These are phyloP conservation scores for Viola pubescens DNA, from an alignment of 441 rosid genomes.

Conservation along the genomic window DNA sequence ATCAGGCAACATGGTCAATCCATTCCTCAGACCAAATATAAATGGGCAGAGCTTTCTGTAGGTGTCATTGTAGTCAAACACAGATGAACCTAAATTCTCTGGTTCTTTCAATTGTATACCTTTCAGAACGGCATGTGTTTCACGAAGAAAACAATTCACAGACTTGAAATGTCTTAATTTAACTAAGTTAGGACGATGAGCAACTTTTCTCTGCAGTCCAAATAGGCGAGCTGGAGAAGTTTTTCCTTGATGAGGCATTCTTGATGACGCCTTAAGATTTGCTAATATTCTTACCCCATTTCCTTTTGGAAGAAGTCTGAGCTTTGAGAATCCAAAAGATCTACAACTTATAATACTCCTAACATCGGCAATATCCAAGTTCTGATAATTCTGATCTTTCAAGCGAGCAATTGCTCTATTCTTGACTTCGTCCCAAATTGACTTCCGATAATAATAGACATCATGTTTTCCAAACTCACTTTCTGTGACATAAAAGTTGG, in stretches of 20 bases:
- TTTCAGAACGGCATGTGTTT: constrained; percentile 62
- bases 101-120: constrained; percentile 61
- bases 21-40: constrained; percentile 46
- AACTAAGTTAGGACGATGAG: background rate
- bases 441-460: constrained; percentile 56
- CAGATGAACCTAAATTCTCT: constrained; percentile 65
- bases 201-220: constrained; percentile 15
- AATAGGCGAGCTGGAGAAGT: constrained; percentile 11
- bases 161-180: constrained; percentile 31
- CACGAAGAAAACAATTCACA: constrained; percentile 55
- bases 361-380: constrained; percentile 39
- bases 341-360: constrained; percentile 31
- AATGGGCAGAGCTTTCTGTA: constrained; percentile 62
- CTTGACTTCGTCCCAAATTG: constrained; percentile 54
- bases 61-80: constrained; percentile 78
- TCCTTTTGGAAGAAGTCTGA: constrained; percentile 64
- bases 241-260: constrained; percentile 20
- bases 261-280: constrained; percentile 57
- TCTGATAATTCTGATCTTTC: constrained; percentile 32
- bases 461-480: constrained; percentile 62
- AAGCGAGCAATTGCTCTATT: constrained; percentile 31
- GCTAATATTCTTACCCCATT: constrained; percentile 64
- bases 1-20: constrained; percentile 31
- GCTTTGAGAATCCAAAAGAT: constrained; percentile 58
- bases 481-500: constrained; percentile 82